A percentile compares a stretch with the other conserved stretches of the same genome.
Conservation (phyloP, 176 grass and related monocot genomes). For the Poa pratensis region DNA sequence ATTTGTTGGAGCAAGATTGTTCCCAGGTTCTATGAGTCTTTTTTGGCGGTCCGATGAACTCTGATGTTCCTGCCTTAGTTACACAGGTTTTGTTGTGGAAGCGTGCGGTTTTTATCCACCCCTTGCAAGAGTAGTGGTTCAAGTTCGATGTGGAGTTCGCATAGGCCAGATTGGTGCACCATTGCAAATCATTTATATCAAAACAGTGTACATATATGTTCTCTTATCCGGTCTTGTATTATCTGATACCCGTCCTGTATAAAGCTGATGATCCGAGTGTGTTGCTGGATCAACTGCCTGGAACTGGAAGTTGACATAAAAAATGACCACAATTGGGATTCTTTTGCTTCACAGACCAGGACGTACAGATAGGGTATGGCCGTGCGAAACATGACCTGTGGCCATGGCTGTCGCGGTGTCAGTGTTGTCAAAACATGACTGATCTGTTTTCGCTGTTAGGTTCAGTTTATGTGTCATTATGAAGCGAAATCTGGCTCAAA, state of each 20-base stretch:
- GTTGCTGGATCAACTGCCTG: not conserved
- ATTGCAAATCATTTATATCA: slow-evolving; percentile 34
- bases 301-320: not conserved
- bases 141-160: slow-evolving; percentile 32
- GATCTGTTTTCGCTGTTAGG: too few species aligned
- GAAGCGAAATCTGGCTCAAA: not conserved
- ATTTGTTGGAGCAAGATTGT: slow-evolving; percentile 36
- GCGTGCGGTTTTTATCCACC: not conserved
- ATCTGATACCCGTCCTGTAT: not conserved
- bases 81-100: slow-evolving; percentile 46
- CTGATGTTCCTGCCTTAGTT: slow-evolving; percentile 18
- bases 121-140: slow-evolving; percentile 21
- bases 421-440: too few species aligned
- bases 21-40: slow-evolving; percentile 11
- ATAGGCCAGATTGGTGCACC: slow-evolving; percentile 33
- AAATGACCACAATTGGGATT: not conserved
- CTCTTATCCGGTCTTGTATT: not conserved
- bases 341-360: not conserved
- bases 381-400: too few species aligned
- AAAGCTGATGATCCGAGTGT: not conserved
- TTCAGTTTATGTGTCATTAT: not conserved
- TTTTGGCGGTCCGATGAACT: slow-evolving; percentile 31
- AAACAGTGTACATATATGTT: slow-evolving; percentile 50
- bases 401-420: too few species aligned
- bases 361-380: not conserved